Evolutionary conservation across 75 land plant genomes (phyloP).

Genomic region (Cunninghamia lanceolata): DNA sequence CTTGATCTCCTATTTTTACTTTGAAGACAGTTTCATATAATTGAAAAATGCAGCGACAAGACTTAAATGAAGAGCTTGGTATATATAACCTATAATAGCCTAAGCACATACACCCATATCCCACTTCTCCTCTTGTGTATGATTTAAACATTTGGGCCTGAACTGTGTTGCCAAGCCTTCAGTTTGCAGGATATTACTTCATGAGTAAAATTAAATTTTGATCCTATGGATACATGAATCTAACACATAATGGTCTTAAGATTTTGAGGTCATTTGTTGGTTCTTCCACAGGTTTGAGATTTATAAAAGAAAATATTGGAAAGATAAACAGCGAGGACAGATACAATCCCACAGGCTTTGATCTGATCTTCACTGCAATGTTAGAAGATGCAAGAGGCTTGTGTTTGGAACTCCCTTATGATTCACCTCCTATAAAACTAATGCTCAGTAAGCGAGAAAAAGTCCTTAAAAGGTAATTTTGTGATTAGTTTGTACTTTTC

Average conservation of each 20-base stretch:
- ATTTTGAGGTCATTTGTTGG: background rate
- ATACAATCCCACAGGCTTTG: conserved; percentile 40
- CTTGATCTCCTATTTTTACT: no score
- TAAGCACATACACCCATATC: no score
- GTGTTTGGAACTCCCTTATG: conserved; percentile 24
- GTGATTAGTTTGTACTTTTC: background rate
- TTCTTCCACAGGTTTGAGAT: conserved; percentile 4
- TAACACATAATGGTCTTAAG: background rate
- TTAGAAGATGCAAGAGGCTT: conserved; percentile 34
- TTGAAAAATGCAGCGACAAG: no score
- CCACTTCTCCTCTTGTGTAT: no score
- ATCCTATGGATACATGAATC: background rate
- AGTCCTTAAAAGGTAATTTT: conserved; percentile 31
- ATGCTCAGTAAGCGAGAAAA: conserved; percentile 29
- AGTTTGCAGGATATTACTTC: background rate
- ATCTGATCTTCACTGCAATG: conserved; percentile 51
- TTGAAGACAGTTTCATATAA: no score
- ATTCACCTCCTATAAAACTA: no score
- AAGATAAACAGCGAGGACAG: conserved; percentile 21
- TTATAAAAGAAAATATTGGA: conserved; percentile 18
- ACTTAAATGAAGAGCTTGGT: no score
- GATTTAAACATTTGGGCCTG: background rate
- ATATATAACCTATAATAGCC: no score
- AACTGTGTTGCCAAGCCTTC: background rate
- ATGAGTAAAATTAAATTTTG: background rate